Evolutionary conservation across 2,329 filamentous ascomycete genomes (phyloP), one percentile per base, ranked within the genome.

Genomic region (Chaetomiaceae sp.): DNA sequence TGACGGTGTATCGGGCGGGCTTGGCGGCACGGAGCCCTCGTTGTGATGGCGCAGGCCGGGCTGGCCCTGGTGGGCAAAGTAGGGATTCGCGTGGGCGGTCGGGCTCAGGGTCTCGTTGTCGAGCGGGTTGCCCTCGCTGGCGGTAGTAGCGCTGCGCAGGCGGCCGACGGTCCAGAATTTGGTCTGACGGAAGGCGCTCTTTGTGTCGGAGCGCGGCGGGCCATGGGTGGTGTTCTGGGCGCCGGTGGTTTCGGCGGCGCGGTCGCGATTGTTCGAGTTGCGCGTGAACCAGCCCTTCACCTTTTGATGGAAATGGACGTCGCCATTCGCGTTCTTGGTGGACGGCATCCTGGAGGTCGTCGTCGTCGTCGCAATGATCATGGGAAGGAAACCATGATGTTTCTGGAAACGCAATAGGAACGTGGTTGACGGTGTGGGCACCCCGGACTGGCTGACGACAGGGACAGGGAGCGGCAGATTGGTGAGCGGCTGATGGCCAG

Each of bases 41-140:
- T 97, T 95, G 74, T 95, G 90, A 74, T 99, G 94, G 67, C 92
- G 86, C 64, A 97, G 77, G 59, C 89, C 89, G 4, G 94, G 94
- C 63, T 90, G 90, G 53, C 94, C 94, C 73, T 99, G 94, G 69
- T 97, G 94, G 61, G 85, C 88, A 71, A 97, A 99, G 73, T 99
- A 99, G 16, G 94, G 94, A 69, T 99, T 99, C 59, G 90, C 92
- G 66, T 92, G 85, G 47, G 91, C 92, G 4, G 90, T 97, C 23
- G 94, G 94, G 66, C 91, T 96, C 65, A 95, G 79, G 57, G 82
- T 78, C 70, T 96, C 91, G 62, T 96, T 90, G 62, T 96, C 92
- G 60, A 96, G 79, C 54, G 86, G 82, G 67, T 96, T 90, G 62
- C 91, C 91, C 72, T 96, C 92, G 72, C 90, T 96, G 61, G 89